These are phyloP conservation scores for Eucalyptus sideroxylon DNA, from an alignment of 345 rosid genomes.

Conservation along the genomic window DNA sequence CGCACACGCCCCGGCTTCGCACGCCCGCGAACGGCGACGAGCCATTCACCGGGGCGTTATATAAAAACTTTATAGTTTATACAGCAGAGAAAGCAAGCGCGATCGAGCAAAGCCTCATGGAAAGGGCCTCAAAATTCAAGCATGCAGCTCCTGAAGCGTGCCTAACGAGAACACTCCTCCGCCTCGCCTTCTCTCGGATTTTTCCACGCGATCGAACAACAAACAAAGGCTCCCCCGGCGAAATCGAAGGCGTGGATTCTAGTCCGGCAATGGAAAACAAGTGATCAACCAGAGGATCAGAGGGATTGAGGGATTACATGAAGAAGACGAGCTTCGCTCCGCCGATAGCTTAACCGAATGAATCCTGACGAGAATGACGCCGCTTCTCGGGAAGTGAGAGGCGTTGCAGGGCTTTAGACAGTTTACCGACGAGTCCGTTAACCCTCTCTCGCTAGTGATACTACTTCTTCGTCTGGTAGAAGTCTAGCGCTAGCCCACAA, in stretches of 20 bases:
- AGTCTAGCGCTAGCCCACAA: background rate
- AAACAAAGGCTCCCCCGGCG: background rate
- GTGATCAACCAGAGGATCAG: background rate
- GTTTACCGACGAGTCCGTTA: background rate
- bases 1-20: background rate
- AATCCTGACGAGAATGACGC: background rate
- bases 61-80: background rate
- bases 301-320: background rate
- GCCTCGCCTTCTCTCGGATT: background rate
- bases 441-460: background rate
- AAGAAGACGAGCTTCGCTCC: background rate
- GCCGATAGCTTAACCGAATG: background rate
- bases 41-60: background rate
- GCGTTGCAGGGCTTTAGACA: background rate
- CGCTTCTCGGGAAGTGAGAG: background rate
- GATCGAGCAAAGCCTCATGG: background rate
- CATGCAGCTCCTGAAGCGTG: background rate
- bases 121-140: background rate
- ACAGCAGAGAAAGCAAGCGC: background rate
- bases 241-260: background rate
- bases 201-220: background rate
- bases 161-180: background rate
- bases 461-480: background rate
- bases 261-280: background rate
- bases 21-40: background rate